Conservation (phyloP, 306 rosid species). For the Glycine latifolia region DNA sequence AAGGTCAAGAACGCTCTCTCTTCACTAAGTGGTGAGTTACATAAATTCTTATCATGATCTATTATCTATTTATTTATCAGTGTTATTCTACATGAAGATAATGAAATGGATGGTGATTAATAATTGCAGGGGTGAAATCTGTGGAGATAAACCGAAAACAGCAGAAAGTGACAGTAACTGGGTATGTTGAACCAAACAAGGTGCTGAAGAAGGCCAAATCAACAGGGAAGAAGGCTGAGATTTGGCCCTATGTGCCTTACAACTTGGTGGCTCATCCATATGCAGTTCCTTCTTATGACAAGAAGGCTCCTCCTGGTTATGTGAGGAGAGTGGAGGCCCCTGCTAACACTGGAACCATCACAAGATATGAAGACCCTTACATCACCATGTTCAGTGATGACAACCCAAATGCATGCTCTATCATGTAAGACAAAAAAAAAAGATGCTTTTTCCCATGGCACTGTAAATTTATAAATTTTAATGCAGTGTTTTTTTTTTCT, state of each 20-base stretch:
- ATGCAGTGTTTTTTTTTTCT: slow-evolving; percentile 41
- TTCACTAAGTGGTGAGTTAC: too few relatives aligned
- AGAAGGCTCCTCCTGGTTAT: slow-evolving; percentile 96
- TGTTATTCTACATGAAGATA: slow-evolving; percentile 37
- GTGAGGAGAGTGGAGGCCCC: slow-evolving; percentile 77
- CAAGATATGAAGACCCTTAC: slow-evolving; percentile 87
- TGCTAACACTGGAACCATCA: slow-evolving; percentile 56
- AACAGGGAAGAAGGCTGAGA: slow-evolving; percentile 90
- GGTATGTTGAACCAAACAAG: slow-evolving; percentile 87
- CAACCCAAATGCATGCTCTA: slow-evolving; percentile 95
- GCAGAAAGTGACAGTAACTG: slow-evolving; percentile 88
- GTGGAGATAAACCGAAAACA: slow-evolving; percentile 96
- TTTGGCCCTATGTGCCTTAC: slow-evolving; percentile 97
- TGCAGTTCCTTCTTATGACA: slow-evolving; percentile 83
- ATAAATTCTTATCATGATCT: not conserved
- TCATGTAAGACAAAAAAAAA: slow-evolving; percentile 65
- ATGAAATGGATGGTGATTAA: slow-evolving; percentile 22
- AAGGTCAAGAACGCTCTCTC: too few relatives aligned
- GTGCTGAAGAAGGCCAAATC: slow-evolving; percentile 94
- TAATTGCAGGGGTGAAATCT: slow-evolving; percentile 78
- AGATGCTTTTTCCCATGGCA: not conserved
- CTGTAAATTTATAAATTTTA: slow-evolving; percentile 60
- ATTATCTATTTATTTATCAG: not conserved
- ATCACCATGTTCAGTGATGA: slow-evolving; percentile 93
- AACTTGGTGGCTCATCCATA: slow-evolving; percentile 88